Conservation (phyloP, 228 moss, liverwort and hornwort genomes). For the Sphagnum magellanicum region DNA sequence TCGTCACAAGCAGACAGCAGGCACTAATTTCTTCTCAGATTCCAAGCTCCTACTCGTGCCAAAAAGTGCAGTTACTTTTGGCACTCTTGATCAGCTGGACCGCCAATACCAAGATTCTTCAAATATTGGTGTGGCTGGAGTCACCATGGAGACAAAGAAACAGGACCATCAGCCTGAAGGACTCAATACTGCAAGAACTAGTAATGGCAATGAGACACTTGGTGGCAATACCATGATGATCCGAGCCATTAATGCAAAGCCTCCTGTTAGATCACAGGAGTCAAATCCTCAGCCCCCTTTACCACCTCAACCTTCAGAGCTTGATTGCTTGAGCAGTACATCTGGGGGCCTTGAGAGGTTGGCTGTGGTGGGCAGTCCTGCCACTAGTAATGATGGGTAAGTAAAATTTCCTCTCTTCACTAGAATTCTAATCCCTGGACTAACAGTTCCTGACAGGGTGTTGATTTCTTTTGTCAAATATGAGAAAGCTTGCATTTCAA, state of each 20-base stretch:
- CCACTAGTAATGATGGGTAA: conserved; percentile 16
- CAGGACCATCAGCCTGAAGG: background rate
- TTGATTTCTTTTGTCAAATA: too few relatives aligned
- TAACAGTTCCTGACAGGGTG: too few relatives aligned
- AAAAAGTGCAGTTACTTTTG: background rate
- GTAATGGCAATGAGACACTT: too few relatives aligned
- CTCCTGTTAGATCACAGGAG: background rate
- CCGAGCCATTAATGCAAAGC: conserved; percentile 37
- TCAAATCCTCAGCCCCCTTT: conserved; percentile 8
- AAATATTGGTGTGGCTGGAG: conserved; percentile 1
- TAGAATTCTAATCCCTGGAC: too few relatives aligned
- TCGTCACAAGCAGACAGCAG: conserved; percentile 41
- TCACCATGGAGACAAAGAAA: conserved; percentile 10
- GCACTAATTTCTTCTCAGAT: conserved; percentile 3
- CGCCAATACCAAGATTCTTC: conserved; percentile 9
- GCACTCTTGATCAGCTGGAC: conserved; percentile 5
- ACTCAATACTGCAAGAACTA: too few relatives aligned
- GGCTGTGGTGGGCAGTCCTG: background rate
- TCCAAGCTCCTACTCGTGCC: conserved; percentile 27
- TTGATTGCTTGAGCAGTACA: conserved; percentile 27
- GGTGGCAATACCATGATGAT: conserved; percentile 3
- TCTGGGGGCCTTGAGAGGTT: conserved; percentile 14
- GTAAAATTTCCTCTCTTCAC: too few relatives aligned
- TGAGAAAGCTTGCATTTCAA: too few relatives aligned
- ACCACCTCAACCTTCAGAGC: conserved; percentile 14